Conservation (phyloP, 257 asterid genomes). For the Agastache rugosa region DNA sequence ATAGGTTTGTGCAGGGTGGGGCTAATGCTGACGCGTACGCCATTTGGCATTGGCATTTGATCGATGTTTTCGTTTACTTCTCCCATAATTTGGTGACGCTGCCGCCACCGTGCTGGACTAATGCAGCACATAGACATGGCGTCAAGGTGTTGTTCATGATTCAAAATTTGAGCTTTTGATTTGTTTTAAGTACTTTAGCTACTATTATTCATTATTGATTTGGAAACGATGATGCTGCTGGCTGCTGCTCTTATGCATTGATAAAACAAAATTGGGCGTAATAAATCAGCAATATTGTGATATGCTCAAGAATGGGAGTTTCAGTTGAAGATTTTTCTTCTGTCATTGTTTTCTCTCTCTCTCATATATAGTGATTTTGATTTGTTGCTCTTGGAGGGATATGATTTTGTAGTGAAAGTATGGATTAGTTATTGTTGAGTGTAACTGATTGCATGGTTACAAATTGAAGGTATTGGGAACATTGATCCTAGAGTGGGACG, state of each 20-base stretch:
- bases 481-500: constrained; percentile 92
- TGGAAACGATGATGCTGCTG: not conserved
- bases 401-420: not conserved
- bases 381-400: too few species aligned
- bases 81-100: constrained; percentile 83
- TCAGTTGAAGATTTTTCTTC: too few species aligned
- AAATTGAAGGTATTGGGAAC: constrained; percentile 78
- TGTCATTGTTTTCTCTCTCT: not conserved
- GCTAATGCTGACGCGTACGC: constrained; percentile 71
- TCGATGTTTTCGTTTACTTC: constrained; percentile 89
- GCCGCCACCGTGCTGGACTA: constrained; percentile 96
- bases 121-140: constrained; percentile 87
- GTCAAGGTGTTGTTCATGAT: constrained; percentile 64
- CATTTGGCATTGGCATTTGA: constrained; percentile 97
- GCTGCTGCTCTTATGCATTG: not conserved
- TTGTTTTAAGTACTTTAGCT: not conserved
- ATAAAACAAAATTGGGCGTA: too few species aligned
- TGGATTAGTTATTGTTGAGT: not conserved
- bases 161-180: not conserved
- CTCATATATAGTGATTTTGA: too few species aligned
- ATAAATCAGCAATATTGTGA: too few species aligned
- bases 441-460: constrained; percentile 23
- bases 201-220: not conserved
- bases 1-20: constrained; percentile 85
- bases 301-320: too few species aligned